A percentile compares a stretch with the other conserved stretches of the same genome.
Conservation (phyloP, 1,284 basidiomycete species). For the Apiotrichum siamense region DNA sequence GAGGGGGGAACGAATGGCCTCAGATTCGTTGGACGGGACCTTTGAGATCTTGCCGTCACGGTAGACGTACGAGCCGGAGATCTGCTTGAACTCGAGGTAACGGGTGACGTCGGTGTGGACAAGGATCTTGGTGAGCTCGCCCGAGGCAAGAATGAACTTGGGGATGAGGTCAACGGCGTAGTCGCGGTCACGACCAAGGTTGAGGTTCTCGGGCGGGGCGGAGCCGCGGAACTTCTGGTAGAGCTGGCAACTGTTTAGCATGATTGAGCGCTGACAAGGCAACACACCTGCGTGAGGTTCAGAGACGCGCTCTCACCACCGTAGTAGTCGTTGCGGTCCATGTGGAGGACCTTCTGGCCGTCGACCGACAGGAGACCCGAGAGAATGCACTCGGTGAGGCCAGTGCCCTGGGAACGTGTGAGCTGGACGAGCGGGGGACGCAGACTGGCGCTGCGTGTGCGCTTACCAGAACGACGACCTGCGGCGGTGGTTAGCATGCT, state of each 20-base stretch:
- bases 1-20: slow-evolving; percentile 87
- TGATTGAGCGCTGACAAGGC: not conserved
- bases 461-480: slow-evolving; percentile 75
- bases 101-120: slow-evolving; percentile 98
- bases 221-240: slow-evolving; percentile 81
- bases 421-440: not conserved
- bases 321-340: slow-evolving; percentile 99
- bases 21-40: slow-evolving; percentile 95
- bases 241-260: slow-evolving; percentile 58
- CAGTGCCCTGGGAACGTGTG: slow-evolving; percentile 62
- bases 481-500: slow-evolving; percentile 12
- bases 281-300: slow-evolving; percentile 85
- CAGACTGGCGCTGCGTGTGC: not conserved
- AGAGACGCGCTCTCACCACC: slow-evolving; percentile 95
- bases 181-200: slow-evolving; percentile 84
- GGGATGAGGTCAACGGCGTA: slow-evolving; percentile 91
- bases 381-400: slow-evolving; percentile 96
- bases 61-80: slow-evolving; percentile 96
- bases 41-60: slow-evolving; percentile 96
- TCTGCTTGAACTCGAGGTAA: slow-evolving; percentile 99
- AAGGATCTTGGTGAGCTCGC: slow-evolving; percentile 95
- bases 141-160: slow-evolving; percentile 97
- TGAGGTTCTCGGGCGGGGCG: slow-evolving; percentile 57
- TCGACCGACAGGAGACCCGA: slow-evolving; percentile 95
- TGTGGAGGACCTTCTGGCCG: slow-evolving; percentile 99